Percentiles rank a stretch among this genome's conserved stretches.
These are phyloP conservation scores for Candida gigantensis DNA, from an alignment of 1,139 yeast species.

Conservation along the genomic window DNA sequence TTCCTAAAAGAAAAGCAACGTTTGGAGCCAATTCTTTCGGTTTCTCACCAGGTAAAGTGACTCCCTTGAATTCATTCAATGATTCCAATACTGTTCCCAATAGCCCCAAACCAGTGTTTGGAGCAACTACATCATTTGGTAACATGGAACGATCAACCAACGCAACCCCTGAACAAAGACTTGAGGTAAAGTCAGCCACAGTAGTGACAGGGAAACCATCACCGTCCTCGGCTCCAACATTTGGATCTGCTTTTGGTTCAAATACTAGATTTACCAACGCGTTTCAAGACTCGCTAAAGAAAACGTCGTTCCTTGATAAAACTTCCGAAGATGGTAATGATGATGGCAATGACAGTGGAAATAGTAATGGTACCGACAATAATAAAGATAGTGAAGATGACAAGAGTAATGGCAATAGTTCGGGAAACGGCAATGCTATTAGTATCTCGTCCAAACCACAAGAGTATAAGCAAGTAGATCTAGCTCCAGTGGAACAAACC, in stretches of 20 bases:
- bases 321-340: slow-evolving; percentile 18
- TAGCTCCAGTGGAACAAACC: slow-evolving; percentile 52
- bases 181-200: slow-evolving; percentile 1
- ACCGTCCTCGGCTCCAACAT: slow-evolving; percentile 5
- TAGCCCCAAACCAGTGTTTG: slow-evolving; percentile 36
- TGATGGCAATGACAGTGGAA: slow-evolving; percentile 8
- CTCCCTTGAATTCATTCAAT: slow-evolving; percentile 24
- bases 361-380: slow-evolving; percentile 43
- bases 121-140: slow-evolving; percentile 59
- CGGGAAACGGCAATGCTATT: slow-evolving; percentile 18
- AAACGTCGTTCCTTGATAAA: slow-evolving; percentile 57
- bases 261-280: slow-evolving; percentile 62
- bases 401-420: slow-evolving; percentile 12
- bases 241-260: slow-evolving; percentile 51
- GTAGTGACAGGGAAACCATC: slow-evolving; percentile 2
- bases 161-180: slow-evolving; percentile 1
- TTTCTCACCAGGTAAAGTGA: slow-evolving; percentile 21
- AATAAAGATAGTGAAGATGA: slow-evolving; percentile 30
- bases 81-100: slow-evolving; percentile 9
- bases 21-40: slow-evolving; percentile 36
- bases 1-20: slow-evolving; percentile 24
- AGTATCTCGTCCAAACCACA: slow-evolving; percentile 20
- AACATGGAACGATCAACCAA: slow-evolving; percentile 20
- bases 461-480: slow-evolving; percentile 52
- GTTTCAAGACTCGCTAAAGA: slow-evolving; percentile 48